Conservation (phyloP, 2,329 filamentous ascomycete genomes). For the Mycosphaerella sp. region DNA sequence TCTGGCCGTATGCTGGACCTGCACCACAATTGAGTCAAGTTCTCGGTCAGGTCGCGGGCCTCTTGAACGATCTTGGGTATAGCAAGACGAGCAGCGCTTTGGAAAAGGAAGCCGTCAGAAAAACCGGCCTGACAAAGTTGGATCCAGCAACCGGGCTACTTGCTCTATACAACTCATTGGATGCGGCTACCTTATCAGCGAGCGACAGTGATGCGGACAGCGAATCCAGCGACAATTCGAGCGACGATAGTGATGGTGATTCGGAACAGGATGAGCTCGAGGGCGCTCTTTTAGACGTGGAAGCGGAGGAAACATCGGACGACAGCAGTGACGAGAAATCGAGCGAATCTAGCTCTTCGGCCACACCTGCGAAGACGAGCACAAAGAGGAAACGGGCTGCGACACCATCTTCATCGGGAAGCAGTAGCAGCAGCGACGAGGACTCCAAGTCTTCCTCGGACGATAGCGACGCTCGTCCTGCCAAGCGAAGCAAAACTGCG, state of each 20-base stretch:
- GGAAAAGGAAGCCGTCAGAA: constrained; percentile 30
- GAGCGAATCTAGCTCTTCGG: constrained; percentile 12
- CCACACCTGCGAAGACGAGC: constrained; percentile 4
- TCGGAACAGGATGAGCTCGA: constrained; percentile 16
- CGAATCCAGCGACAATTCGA: constrained; percentile 16
- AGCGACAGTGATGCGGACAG: constrained; percentile 12
- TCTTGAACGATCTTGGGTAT: constrained; percentile 31
- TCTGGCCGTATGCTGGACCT: constrained; percentile 16
- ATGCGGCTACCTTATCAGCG: constrained; percentile 6
- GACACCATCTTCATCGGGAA: constrained; percentile 18
- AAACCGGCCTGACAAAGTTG: constrained; percentile 19
- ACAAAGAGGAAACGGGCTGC: constrained; percentile 22
- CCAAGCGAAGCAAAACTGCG: constrained; percentile 29
- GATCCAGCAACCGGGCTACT: constrained; percentile 14
- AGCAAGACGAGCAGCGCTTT: constrained; percentile 29
- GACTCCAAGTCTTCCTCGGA: constrained; percentile 16
- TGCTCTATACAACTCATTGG: constrained; percentile 21
- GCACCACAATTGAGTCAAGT: constrained; percentile 19
- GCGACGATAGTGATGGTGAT: constrained; percentile 15
- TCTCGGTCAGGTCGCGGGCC: constrained; percentile 27
- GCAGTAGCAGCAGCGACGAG: constrained; percentile 6
- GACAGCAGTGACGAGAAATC: constrained; percentile 21
- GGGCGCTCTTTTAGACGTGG: constrained; percentile 17
- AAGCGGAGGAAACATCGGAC: constrained; percentile 24
- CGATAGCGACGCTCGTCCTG: constrained; percentile 26